Evolutionary conservation across 2,329 filamentous ascomycete species (phyloP), one percentile per base, ranked within the genome.

Genomic region (Cytospora schulzeri): DNA sequence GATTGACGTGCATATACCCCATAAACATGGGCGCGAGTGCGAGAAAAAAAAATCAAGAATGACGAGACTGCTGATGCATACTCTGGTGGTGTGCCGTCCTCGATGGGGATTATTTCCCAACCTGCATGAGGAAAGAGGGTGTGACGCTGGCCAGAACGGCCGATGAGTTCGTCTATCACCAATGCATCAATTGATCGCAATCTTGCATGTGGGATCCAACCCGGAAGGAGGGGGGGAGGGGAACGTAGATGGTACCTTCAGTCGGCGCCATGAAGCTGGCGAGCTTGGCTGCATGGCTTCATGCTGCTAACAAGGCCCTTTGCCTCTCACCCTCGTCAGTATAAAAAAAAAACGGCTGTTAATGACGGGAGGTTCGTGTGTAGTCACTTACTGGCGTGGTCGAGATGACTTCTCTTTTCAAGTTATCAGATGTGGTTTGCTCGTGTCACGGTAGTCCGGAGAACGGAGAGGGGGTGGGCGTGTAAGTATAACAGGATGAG

Each of bases 181-280:
- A 62, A 53, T 62, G 59, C 59, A 62, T 62, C 59, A 52, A 63
- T 51, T 53, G 62, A 66, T 66, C 65, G 65, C 59, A 57, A 64
- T 66, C 62, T 64, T 64, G 65, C 65, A 66, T 58, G 48, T 64
- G 38, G 57, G 24, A 58, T 64, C 58, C 58, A 38, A 64, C 57
- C 31, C 57, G 53, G 22, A 33, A 12, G 9, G 57, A 8, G 22
- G 41, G 52, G 33, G 62, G 57, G 28, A 64, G 15, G 38, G 19
- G 38, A 6, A 41, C 38, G 5, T 41, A 28, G 12, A n/a, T 14
- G 19, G 50, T 28, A 52, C 50, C 19, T 57, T 58, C n/a, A 24
- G n/a, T 45, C 9, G 54, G 8, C 54, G 22, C 54, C 38, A 7
- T 41, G 17, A n/a, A 41, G 6, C 19, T 17, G 38, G 4, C 38